phyloP scores from a whole-genome alignment of 768 basidiomycete species.

The Astraeus odoratus region DNA sequence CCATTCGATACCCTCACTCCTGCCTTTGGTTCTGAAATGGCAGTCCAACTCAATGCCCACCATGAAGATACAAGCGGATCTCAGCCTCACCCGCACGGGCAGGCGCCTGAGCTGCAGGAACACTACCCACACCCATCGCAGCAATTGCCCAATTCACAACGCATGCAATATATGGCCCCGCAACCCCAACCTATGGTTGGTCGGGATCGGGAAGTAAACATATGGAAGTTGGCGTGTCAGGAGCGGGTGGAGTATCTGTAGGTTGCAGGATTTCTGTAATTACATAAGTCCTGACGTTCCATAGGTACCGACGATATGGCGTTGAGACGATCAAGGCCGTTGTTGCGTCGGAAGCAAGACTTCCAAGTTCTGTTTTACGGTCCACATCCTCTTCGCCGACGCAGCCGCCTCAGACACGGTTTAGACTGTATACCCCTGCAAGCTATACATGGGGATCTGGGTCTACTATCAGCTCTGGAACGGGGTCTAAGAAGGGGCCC shows the following conservation, averaged over 20 bases:
- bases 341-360: slow-evolving; percentile 22
- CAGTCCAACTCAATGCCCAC: slow-evolving; percentile 12
- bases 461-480: slow-evolving; percentile 5
- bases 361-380: neutral
- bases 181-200: slow-evolving; percentile 21
- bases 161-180: slow-evolving; percentile 20
- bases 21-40: slow-evolving; percentile 13
- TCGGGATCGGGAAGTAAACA: slow-evolving; percentile 29
- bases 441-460: slow-evolving; percentile 23
- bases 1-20: slow-evolving; percentile 19
- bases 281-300: neutral
- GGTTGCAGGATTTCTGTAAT: slow-evolving; percentile 6
- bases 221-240: slow-evolving; percentile 30
- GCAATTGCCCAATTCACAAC: slow-evolving; percentile 8
- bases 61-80: neutral
- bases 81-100: slow-evolving; percentile 3
- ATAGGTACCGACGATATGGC: slow-evolving; percentile 27
- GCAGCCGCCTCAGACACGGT: slow-evolving; percentile 16
- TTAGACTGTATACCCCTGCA: slow-evolving; percentile 27
- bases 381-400: neutral
- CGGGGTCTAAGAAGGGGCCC: slow-evolving; percentile 7
- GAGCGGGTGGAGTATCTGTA: slow-evolving; percentile 29
- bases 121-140: slow-evolving; percentile 21
- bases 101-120: slow-evolving; percentile 14
- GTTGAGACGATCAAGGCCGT: slow-evolving; percentile 28